These are phyloP conservation scores for Trichoderma guizhouense DNA, from an alignment of 2,329 filamentous ascomycete genomes.

Conservation along the genomic window DNA sequence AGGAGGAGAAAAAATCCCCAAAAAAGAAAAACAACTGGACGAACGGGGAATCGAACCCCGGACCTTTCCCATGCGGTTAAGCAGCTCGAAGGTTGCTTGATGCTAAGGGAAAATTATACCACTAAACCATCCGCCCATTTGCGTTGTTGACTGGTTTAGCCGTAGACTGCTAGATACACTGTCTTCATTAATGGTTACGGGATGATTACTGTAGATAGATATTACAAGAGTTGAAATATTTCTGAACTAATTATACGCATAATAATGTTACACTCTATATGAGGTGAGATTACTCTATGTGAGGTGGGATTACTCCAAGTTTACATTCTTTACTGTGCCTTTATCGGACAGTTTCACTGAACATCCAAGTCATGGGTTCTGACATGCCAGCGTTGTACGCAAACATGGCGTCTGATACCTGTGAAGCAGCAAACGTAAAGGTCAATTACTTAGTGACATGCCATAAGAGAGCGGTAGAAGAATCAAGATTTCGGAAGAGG, in stretches of 20 bases:
- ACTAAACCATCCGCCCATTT: constrained; percentile 20
- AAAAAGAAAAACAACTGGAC: constrained; percentile 14
- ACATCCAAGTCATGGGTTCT: constrained; percentile 19
- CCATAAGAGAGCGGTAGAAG: fast-evolving
- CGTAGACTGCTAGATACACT: background rate
- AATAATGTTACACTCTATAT: background rate
- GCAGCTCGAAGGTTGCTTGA: constrained; percentile 1
- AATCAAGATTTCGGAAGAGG: no score
- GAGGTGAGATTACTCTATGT: background rate
- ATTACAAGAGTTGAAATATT: background rate
- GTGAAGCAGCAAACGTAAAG: background rate
- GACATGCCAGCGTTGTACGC: background rate
- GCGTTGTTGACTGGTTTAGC: background rate
- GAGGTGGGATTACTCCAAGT: background rate
- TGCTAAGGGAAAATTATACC: constrained; percentile 20
- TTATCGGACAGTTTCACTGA: background rate
- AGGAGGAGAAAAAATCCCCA: background rate
- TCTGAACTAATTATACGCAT: background rate
- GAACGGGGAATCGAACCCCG: constrained; percentile 22
- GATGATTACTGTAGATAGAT: background rate
- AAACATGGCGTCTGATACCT: constrained; percentile 5
- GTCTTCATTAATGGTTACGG: background rate
- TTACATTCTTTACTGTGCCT: background rate
- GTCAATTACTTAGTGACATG: background rate
- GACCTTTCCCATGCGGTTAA: constrained; percentile 19